Conservation (phyloP, 805 yeast genomes). For the Ogataea salicorniae region DNA sequence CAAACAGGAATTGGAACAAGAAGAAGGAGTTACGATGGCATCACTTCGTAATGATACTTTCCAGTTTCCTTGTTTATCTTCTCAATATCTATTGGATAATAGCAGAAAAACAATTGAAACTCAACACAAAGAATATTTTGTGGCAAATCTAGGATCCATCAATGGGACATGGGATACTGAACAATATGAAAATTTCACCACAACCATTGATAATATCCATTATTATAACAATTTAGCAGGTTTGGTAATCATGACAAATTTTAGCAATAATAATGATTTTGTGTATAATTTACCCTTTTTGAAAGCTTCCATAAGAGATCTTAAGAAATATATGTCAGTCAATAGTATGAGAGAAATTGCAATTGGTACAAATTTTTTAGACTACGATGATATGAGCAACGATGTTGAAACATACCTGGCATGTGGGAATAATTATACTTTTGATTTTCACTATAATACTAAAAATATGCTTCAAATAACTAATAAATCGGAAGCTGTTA, state of each 20-base stretch:
- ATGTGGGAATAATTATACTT: conserved; percentile 10
- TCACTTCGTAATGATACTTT: background rate
- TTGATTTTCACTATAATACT: conserved; percentile 13
- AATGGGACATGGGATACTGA: conserved; percentile 24
- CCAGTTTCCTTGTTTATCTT: conserved; percentile 5
- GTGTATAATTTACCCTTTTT: conserved; percentile 72
- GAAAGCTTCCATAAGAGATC: conserved; percentile 86
- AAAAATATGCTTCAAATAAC: background rate
- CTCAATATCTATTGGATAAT: conserved; percentile 7
- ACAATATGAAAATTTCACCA: conserved; percentile 62
- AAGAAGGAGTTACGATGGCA: background rate
- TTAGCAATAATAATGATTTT: conserved; percentile 45
- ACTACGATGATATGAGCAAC: background rate
- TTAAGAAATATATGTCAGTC: conserved; percentile 56
- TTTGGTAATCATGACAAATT: conserved; percentile 87
- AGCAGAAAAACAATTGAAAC: conserved; percentile 5
- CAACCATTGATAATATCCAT: conserved; percentile 67
- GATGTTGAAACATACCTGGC: conserved; percentile 9
- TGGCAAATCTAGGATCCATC: conserved; percentile 12
- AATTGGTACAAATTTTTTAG: conserved; percentile 27
- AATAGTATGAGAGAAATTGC: conserved; percentile 33
- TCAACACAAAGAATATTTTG: conserved; percentile 11
- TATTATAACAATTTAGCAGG: conserved; percentile 75
- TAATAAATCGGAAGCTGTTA: background rate
- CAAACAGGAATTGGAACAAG: background rate